Evolutionary conservation across 495 filamentous ascomycete species (phyloP).

Genomic region (Astrocystis sublimbata): DNA sequence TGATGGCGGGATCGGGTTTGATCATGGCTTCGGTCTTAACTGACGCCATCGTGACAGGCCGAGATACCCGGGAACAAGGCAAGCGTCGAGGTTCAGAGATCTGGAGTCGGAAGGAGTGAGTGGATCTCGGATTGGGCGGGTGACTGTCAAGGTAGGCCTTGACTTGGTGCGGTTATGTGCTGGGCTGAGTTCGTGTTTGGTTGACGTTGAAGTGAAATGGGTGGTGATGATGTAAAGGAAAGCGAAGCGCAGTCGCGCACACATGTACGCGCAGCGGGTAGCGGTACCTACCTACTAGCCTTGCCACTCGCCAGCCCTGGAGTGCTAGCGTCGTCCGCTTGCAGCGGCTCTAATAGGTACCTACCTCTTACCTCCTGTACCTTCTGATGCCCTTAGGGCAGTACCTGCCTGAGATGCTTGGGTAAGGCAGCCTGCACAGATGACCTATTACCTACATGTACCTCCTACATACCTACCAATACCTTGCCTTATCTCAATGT

Average conservation of each 20-base stretch:
- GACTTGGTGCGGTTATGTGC: neutral
- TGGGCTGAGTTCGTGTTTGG: too few species aligned
- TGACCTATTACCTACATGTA: too few species aligned
- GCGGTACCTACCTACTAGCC: neutral
- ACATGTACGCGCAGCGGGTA: neutral
- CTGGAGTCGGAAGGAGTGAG: neutral
- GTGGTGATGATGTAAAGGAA: neutral
- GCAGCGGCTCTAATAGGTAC: slow-evolving; percentile 1
- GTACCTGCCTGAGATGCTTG: too few species aligned
- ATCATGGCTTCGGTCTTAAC: slow-evolving; percentile 28
- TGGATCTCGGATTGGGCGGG: neutral
- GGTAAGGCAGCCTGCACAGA: too few species aligned
- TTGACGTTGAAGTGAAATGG: neutral
- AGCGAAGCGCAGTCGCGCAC: neutral
- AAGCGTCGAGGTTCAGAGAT: too few species aligned
- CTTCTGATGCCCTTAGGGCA: too few species aligned
- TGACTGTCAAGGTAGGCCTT: too few species aligned
- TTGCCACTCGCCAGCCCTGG: too few species aligned
- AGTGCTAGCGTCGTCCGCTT: slow-evolving; percentile 11
- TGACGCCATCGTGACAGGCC: slow-evolving; percentile 24
- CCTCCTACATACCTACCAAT: too few species aligned
- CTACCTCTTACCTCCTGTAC: too few species aligned
- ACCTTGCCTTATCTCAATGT: too few species aligned
- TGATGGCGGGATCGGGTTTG: slow-evolving; percentile 47
- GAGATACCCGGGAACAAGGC: too few species aligned